phyloP scores from a whole-genome alignment of 495 filamentous ascomycete genomes.

The Aspergillus asperescens region DNA sequence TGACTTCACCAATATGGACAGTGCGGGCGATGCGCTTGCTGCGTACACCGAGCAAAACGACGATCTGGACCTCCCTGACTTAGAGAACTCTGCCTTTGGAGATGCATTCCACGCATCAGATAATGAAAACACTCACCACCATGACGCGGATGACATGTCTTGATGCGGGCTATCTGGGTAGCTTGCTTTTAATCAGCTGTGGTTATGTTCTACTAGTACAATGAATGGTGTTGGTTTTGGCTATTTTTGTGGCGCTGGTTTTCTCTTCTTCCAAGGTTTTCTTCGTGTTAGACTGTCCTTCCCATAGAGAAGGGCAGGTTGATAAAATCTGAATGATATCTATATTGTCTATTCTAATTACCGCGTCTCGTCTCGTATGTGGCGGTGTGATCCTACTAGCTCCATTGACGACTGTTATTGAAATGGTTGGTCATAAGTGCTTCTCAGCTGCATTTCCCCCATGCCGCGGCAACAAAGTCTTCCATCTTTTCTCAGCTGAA shows the following conservation, averaged over 20 bases:
- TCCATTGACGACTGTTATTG: too few relatives aligned
- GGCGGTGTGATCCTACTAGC: neutral
- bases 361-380: too few relatives aligned
- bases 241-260: constrained; percentile 16
- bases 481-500: neutral
- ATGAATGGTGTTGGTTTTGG: constrained; percentile 17
- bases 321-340: constrained; percentile 1
- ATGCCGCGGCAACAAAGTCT: neutral
- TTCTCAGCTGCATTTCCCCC: neutral
- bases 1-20: constrained; percentile 55
- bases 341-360: neutral
- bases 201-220: constrained; percentile 12
- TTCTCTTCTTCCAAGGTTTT: constrained; percentile 2
- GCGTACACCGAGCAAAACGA: constrained; percentile 53
- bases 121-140: constrained; percentile 43
- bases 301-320: neutral
- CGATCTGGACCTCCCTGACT: constrained; percentile 44
- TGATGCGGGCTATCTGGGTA: constrained; percentile 12
- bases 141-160: constrained; percentile 42
- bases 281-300: neutral
- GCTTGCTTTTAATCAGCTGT: constrained; percentile 18
- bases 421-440: too few relatives aligned
- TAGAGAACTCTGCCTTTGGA: constrained; percentile 58
- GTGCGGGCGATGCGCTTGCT: constrained; percentile 57
- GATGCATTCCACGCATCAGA: constrained; percentile 59